These are phyloP conservation scores for Ophiocordyceps camponoti-leonardi DNA, from an alignment of 2,329 filamentous ascomycete genomes.

Conservation along the genomic window DNA sequence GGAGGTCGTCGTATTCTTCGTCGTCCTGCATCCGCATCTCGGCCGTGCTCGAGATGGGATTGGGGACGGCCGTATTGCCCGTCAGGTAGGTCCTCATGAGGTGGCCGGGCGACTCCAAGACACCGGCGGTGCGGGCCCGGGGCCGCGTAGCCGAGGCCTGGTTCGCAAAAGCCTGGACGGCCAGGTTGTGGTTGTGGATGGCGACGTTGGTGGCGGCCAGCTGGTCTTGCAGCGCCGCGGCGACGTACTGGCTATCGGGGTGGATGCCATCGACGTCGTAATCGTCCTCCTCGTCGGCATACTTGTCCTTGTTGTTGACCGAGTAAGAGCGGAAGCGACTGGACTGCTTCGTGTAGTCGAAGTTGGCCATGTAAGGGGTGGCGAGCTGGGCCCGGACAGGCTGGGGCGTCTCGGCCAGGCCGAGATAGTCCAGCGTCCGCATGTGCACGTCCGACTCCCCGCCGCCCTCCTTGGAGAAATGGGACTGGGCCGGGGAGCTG, in stretches of 20 bases:
- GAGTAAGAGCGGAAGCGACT: conserved; percentile 95
- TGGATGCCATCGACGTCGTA: conserved; percentile 37
- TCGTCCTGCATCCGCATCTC: conserved; percentile 62
- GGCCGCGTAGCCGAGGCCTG: conserved; percentile 70
- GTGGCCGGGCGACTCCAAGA: conserved; percentile 62
- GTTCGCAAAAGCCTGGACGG: conserved; percentile 80
- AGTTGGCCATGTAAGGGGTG: conserved; percentile 57
- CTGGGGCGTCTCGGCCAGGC: conserved; percentile 84
- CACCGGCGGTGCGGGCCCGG: conserved; percentile 78
- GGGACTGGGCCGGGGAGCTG: conserved; percentile 71
- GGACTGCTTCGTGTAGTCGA: conserved; percentile 59
- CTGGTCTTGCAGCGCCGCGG: conserved; percentile 43
- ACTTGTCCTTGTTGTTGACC: conserved; percentile 96
- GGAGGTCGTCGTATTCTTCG: conserved; percentile 62
- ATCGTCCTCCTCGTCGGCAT: conserved; percentile 75
- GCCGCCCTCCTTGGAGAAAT: conserved; percentile 70
- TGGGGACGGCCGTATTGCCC: conserved; percentile 53
- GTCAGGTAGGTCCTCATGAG: conserved; percentile 58
- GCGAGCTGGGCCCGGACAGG: conserved; percentile 57
- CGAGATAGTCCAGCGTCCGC: conserved; percentile 89
- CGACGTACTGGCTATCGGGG: conserved; percentile 41
- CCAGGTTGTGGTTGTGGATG: conserved; percentile 83
- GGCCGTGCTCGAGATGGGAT: conserved; percentile 55
- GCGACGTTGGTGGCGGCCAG: conserved; percentile 46
- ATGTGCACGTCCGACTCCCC: conserved; percentile 74